Evolutionary conservation across 2,329 filamentous ascomycete species (phyloP).

Genomic region (Aspergillus thermomutatus): DNA sequence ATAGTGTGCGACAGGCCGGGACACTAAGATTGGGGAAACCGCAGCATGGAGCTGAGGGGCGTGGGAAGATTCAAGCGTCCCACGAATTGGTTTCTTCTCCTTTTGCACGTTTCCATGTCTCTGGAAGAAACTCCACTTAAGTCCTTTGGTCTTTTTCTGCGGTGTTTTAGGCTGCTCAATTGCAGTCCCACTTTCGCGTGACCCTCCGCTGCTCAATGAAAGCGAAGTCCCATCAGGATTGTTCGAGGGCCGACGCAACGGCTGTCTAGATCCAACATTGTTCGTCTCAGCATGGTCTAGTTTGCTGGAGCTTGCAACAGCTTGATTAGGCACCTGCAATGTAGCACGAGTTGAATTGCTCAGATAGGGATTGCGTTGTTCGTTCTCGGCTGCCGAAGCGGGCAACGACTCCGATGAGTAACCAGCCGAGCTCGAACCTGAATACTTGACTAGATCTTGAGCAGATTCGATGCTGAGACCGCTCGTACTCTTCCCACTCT

Average conservation of each 20-base stretch:
- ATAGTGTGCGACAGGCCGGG: constrained; percentile 55
- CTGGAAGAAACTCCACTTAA: constrained; percentile 59
- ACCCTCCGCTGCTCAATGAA: background rate
- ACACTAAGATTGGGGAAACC: constrained; percentile 34
- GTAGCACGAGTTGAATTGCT: background rate
- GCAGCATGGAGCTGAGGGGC: constrained; percentile 38
- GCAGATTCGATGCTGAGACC: constrained; percentile 29
- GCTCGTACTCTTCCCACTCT: constrained; percentile 40
- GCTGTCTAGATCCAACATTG: background rate
- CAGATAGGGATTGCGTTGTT: background rate
- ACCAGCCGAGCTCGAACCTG: constrained; percentile 23
- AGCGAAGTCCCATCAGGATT: background rate
- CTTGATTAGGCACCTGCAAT: constrained; percentile 4
- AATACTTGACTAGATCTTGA: constrained; percentile 18
- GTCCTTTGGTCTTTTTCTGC: constrained; percentile 35
- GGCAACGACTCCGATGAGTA: constrained; percentile 35
- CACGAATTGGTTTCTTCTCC: constrained; percentile 6
- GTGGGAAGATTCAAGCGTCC: constrained; percentile 18
- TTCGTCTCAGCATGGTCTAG: background rate
- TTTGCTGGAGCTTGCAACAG: background rate
- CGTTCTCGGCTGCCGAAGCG: constrained; percentile 8
- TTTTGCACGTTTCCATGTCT: constrained; percentile 31
- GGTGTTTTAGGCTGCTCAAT: constrained; percentile 15
- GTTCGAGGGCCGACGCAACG: background rate
- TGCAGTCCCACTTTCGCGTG: background rate